These are phyloP conservation scores for Tulasnella calospora DNA, from an alignment of 768 basidiomycete species.

Conservation along the genomic window DNA sequence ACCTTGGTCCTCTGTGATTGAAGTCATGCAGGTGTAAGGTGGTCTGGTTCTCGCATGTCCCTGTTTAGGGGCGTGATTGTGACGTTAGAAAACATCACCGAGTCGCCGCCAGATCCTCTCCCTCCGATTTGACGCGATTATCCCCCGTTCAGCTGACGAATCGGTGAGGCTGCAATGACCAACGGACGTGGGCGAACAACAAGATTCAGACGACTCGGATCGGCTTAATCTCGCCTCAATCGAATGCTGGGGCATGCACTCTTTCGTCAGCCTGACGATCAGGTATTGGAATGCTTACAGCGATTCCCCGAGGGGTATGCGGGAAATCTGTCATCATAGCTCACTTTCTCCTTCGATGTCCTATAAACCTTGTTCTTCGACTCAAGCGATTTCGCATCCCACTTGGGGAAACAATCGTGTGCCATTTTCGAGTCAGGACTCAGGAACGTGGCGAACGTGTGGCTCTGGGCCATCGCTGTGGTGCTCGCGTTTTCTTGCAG, in stretches of 20 bases:
- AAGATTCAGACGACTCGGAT: slow-evolving; percentile 2
- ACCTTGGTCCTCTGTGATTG: slow-evolving; percentile 2
- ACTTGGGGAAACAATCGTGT: slow-evolving; percentile 1
- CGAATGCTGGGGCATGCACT: background rate
- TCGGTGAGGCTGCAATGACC: background rate
- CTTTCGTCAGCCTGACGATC: background rate
- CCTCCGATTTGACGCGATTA: background rate
- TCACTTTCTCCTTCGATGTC: background rate
- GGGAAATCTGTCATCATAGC: background rate
- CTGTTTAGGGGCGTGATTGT: background rate
- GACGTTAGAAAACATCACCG: background rate
- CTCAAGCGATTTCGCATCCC: slow-evolving; percentile 1
- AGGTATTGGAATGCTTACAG: background rate
- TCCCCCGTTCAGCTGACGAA: background rate
- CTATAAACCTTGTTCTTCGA: slow-evolving; percentile 1
- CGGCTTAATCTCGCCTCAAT: slow-evolving; percentile 11
- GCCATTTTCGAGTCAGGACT: background rate
- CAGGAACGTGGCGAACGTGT: slow-evolving; percentile 3
- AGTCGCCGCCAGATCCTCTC: background rate
- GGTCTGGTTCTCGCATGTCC: background rate
- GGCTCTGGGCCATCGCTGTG: background rate
- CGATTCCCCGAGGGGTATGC: background rate
- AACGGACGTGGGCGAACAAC: background rate
- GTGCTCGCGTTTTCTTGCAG: background rate
- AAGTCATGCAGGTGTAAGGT: background rate